Percentiles rank a stretch among this genome's conserved stretches.
Conservation (phyloP, 306 rosid genomes). For the Ziziphus jujuba region DNA sequence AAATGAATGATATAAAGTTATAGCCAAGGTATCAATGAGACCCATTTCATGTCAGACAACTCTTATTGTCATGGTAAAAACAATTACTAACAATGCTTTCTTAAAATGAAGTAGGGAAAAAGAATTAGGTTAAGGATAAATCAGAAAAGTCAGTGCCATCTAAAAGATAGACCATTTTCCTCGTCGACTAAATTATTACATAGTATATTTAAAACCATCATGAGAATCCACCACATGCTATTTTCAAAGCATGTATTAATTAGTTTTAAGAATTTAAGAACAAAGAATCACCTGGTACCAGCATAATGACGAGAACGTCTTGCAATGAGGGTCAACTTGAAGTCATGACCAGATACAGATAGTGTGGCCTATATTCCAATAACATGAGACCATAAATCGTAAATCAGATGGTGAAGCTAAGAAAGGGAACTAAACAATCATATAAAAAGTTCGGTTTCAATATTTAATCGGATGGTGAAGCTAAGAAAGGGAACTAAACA, state of each 20-base stretch:
- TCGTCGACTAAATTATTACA: background rate
- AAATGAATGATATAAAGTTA: background rate
- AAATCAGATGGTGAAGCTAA: slow-evolving; percentile 13
- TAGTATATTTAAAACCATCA: too few species aligned
- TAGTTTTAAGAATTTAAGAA: background rate
- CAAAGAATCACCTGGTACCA: slow-evolving; percentile 72
- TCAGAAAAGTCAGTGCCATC: background rate
- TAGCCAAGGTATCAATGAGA: too few species aligned
- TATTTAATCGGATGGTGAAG: slow-evolving; percentile 6
- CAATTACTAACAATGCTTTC: background rate
- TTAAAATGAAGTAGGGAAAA: background rate
- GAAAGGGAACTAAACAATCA: background rate
- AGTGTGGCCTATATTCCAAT: slow-evolving; percentile 61
- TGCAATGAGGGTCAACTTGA: slow-evolving; percentile 72
- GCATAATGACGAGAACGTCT: slow-evolving; percentile 99
- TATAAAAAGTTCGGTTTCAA: background rate
- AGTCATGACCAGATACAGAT: slow-evolving; percentile 60
- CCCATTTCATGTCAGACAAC: background rate
- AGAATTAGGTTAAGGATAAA: background rate
- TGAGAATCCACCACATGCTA: too few species aligned
- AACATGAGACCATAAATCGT: slow-evolving; percentile 28
- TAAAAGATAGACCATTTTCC: background rate
- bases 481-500: background rate
- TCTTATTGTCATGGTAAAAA: background rate
- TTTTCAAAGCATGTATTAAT: background rate